Conservation (phyloP, 768 basidiomycete genomes). For the Termitomyces sp. region DNA sequence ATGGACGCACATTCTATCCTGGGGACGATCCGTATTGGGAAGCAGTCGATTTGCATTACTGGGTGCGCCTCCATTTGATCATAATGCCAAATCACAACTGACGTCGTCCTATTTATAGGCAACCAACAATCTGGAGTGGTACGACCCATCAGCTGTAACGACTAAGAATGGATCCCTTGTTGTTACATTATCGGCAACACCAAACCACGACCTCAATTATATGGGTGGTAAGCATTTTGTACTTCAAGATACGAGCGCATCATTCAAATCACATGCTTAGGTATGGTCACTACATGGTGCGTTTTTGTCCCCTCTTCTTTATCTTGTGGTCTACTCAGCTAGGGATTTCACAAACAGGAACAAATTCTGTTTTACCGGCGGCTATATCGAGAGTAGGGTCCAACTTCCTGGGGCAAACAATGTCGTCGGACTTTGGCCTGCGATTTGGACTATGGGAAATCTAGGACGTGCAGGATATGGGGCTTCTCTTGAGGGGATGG, state of each 20-base stretch:
- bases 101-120: slow-evolving; percentile 29
- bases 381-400: slow-evolving; percentile 64
- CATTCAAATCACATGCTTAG: slow-evolving; percentile 30
- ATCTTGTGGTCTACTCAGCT: slow-evolving; percentile 22
- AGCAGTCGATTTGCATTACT: slow-evolving; percentile 76
- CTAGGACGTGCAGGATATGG: slow-evolving; percentile 81
- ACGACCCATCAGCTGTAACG: slow-evolving; percentile 76
- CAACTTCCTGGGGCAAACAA: slow-evolving; percentile 64
- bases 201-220: slow-evolving; percentile 67
- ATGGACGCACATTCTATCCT: slow-evolving; percentile 72
- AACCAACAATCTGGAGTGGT: slow-evolving; percentile 80
- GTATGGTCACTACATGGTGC: slow-evolving; percentile 40
- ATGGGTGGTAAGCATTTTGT: slow-evolving; percentile 49
- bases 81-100: background rate
- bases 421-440: slow-evolving; percentile 73
- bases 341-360: slow-evolving; percentile 44
- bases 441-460: slow-evolving; percentile 74
- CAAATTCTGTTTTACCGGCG: slow-evolving; percentile 88
- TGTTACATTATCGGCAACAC: slow-evolving; percentile 62
- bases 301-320: background rate
- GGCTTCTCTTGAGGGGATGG: slow-evolving; percentile 77
- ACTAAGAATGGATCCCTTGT: slow-evolving; percentile 71
- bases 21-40: slow-evolving; percentile 88
- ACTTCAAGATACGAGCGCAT: slow-evolving; percentile 8
- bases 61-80: slow-evolving; percentile 35